Conservation (phyloP, 1,139 yeast species). For the Saccharomyces hybrid region DNA sequence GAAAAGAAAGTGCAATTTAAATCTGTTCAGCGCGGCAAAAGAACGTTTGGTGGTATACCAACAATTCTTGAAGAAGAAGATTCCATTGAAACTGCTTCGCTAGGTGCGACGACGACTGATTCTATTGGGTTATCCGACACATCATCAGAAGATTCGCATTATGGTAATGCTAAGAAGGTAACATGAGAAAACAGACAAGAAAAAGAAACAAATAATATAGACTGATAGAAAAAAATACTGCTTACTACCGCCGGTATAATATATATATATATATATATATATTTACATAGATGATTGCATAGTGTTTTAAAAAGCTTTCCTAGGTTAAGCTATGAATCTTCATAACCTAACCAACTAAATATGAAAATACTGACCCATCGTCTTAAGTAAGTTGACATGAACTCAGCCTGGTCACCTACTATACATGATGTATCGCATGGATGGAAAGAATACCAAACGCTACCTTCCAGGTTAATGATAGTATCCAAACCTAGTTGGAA, state of each 20-base stretch:
- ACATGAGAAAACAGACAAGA: neutral
- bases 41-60: conserved; percentile 26
- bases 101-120: conserved; percentile 14
- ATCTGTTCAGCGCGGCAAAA: conserved; percentile 20
- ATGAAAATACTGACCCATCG: conserved; percentile 25
- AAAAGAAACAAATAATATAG: no score
- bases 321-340: neutral
- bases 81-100: conserved; percentile 20
- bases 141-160: conserved; percentile 9
- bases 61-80: conserved; percentile 26
- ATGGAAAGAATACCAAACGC: conserved; percentile 25
- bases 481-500: conserved; percentile 10
- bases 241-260: neutral
- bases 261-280: neutral
- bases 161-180: neutral
- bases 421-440: conserved; percentile 26
- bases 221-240: neutral
- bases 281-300: neutral
- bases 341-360: conserved; percentile 25
- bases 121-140: conserved; percentile 16
- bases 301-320: neutral
- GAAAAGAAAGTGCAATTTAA: conserved; percentile 24
- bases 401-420: conserved; percentile 12
- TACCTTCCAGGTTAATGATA: conserved; percentile 3
- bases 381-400: conserved; percentile 12